Evolutionary conservation across 148 eudicot genomes (phyloP).

Genomic region (Nepenthes mirabilis): DNA sequence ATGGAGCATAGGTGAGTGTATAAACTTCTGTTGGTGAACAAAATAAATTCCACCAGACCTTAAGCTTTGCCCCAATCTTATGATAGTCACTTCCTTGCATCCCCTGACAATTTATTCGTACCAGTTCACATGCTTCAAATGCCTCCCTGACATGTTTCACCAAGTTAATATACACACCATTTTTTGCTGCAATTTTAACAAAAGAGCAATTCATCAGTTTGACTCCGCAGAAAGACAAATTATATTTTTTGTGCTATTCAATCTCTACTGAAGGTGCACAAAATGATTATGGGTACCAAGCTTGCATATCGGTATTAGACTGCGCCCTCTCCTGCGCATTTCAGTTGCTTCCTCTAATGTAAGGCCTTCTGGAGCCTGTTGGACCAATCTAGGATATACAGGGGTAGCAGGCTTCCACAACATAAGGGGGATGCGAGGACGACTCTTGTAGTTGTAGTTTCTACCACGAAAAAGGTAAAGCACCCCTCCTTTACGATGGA

Average conservation of each 20-base stretch:
- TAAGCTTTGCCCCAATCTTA: conserved; percentile 89
- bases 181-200: conserved; percentile 42
- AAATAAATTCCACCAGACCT: conserved; percentile 31
- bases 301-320: conserved; percentile 78
- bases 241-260: background rate
- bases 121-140: conserved; percentile 92
- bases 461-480: conserved; percentile 88
- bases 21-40: background rate
- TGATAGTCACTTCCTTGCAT: conserved; percentile 72
- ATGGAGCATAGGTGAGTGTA: background rate
- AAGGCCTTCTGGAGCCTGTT: conserved; percentile 74
- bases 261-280: background rate
- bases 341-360: conserved; percentile 70
- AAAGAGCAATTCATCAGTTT: background rate
- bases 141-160: conserved; percentile 69
- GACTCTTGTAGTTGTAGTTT: conserved; percentile 74
- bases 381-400: conserved; percentile 75
- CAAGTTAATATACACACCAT: conserved; percentile 63
- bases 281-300: conserved; percentile 39
- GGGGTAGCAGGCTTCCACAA: conserved; percentile 87
- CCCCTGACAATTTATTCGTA: conserved; percentile 75
- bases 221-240: background rate
- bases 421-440: conserved; percentile 88
- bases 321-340: conserved; percentile 70
- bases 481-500: conserved; percentile 61